Evolutionary conservation across 2,329 filamentous ascomycete genomes (phyloP).

Genomic region (Cercospora canescens): DNA sequence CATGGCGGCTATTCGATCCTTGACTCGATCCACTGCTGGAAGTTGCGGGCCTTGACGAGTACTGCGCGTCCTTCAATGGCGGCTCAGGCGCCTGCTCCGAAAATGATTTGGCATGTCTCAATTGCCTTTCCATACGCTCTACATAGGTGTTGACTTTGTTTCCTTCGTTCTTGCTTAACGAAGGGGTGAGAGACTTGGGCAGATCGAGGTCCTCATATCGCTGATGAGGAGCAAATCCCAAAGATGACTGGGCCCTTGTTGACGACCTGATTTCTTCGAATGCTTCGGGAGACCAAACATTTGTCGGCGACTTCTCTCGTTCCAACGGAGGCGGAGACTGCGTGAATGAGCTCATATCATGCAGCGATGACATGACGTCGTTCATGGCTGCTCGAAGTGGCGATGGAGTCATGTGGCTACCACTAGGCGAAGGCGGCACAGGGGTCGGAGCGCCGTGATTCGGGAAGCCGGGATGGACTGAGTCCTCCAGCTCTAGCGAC

Average conservation of each 20-base stretch:
- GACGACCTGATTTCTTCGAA: conserved; percentile 63
- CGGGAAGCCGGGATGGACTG: conserved; percentile 44
- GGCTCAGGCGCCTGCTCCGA: conserved; percentile 39
- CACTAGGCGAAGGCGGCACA: conserved; percentile 66
- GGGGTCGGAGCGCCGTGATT: conserved; percentile 61
- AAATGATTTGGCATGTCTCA: conserved; percentile 67
- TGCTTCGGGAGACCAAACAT: conserved; percentile 89
- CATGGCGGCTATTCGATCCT: conserved; percentile 20
- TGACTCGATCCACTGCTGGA: conserved; percentile 32
- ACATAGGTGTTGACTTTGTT: conserved; percentile 84
- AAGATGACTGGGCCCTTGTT: conserved; percentile 68
- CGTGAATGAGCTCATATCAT: conserved; percentile 72
- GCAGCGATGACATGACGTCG: conserved; percentile 91
- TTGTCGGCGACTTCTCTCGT: conserved; percentile 58
- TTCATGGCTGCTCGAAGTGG: conserved; percentile 95
- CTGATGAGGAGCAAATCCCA: conserved; percentile 59
- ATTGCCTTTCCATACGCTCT: conserved; percentile 82
- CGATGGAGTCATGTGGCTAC: conserved; percentile 68
- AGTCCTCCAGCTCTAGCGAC: conserved; percentile 42
- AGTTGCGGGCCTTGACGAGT: conserved; percentile 29
- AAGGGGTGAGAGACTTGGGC: conserved; percentile 48
- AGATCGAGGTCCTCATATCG: conserved; percentile 47
- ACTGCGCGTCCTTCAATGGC: conserved; percentile 34
- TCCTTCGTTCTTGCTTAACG: conserved; percentile 48
- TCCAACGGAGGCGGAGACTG: conserved; percentile 49